Evolutionary conservation across 306 rosid genomes (phyloP).

Genomic region (Glycyrrhiza uralensis): DNA sequence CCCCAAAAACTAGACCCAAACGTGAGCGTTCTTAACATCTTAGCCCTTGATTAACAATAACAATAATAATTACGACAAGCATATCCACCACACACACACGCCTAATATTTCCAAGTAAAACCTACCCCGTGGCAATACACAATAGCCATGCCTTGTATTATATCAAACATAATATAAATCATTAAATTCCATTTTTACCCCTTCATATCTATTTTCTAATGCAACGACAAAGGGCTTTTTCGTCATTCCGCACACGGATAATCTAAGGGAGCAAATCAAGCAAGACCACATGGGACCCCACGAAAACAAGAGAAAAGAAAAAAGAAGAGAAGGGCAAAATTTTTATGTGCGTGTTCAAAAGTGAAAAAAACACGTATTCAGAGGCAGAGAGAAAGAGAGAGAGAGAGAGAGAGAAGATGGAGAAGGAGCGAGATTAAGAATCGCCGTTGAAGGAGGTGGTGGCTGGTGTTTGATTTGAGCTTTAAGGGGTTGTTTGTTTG

Average conservation of each 20-base stretch:
- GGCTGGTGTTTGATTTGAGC: constrained; percentile 31
- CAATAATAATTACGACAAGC: neutral
- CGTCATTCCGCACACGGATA: neutral
- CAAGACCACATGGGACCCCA: constrained; percentile 23
- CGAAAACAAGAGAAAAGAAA: neutral
- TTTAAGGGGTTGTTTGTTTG: neutral
- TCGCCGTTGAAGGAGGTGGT: constrained; percentile 40
- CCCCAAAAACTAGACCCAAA: neutral
- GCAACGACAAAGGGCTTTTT: neutral
- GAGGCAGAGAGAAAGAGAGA: neutral
- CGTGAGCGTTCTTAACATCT: too few species aligned
- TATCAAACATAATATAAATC: too few species aligned
- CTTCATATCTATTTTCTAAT: neutral
- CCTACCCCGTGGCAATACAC: too few species aligned
- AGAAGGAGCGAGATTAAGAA: constrained; percentile 27
- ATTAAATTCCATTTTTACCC: neutral
- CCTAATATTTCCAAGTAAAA: neutral
- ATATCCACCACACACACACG: neutral
- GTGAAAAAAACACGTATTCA: neutral
- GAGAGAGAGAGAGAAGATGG: constrained; percentile 16
- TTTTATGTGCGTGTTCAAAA: neutral
- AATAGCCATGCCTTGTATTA: neutral
- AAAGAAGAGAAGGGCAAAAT: neutral
- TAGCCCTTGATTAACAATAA: neutral
- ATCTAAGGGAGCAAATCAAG: constrained; percentile 21